Percentiles rank a stretch among this genome's conserved stretches.
Evolutionary conservation across 768 basidiomycete species (phyloP).

Genomic region (Hebeloma cylindrosporum): DNA sequence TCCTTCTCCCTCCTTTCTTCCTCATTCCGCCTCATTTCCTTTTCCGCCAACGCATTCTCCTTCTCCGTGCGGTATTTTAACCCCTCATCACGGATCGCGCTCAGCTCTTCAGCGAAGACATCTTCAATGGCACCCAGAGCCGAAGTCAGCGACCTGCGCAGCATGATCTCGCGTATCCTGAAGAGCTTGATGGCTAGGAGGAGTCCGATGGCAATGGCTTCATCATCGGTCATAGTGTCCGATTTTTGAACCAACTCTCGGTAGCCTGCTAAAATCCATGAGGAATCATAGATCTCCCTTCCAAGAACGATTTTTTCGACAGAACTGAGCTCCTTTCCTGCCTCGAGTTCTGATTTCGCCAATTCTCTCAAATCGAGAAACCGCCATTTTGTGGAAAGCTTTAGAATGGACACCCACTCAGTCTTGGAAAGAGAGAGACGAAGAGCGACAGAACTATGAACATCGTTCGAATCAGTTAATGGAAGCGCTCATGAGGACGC

Average conservation of each 20-base stretch:
- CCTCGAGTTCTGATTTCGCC: constrained; percentile 28
- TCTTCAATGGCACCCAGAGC: no score
- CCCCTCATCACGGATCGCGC: no score
- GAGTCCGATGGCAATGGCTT: constrained; percentile 9
- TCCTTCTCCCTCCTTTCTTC: no score
- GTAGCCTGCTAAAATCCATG: constrained; percentile 10
- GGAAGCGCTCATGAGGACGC: neutral
- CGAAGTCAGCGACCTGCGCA: no score
- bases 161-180: constrained; percentile 6
- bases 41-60: no score
- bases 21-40: no score
- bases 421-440: constrained; percentile 14
- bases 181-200: constrained; percentile 3
- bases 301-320: constrained; percentile 8
- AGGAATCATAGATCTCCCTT: constrained; percentile 1
- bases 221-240: constrained; percentile 6
- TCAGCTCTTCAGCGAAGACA: no score
- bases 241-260: neutral
- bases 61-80: no score
- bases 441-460: neutral
- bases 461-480: neutral
- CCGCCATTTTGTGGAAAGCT: constrained; percentile 39
- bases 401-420: constrained; percentile 40
- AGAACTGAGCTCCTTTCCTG: constrained; percentile 2
- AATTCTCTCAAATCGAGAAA: constrained; percentile 29